Percentiles rank a stretch among this genome's conserved stretches.
Conservation (phyloP, 2,329 filamentous ascomycete species). For the Fusarium staphyleae region DNA sequence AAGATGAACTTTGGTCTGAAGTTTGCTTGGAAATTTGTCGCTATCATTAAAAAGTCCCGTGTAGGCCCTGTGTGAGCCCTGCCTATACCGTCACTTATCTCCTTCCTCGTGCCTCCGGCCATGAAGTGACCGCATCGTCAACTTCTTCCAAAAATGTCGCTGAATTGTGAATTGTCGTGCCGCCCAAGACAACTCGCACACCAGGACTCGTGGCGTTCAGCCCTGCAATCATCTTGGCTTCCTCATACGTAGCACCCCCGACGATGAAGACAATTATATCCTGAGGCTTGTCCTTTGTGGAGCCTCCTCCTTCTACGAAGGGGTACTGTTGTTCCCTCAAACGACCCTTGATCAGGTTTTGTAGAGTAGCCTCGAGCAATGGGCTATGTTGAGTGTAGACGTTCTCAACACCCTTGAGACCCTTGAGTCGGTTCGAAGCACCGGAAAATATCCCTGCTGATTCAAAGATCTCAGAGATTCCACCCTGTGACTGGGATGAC, state of each 20-base stretch:
- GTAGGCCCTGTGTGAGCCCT: not conserved
- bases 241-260: conserved; percentile 93
- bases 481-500: conserved; percentile 74
- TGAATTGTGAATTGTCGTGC: conserved; percentile 88
- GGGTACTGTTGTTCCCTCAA: conserved; percentile 88
- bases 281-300: conserved; percentile 93
- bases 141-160: conserved; percentile 89
- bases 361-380: conserved; percentile 82
- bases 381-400: conserved; percentile 98
- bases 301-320: conserved; percentile 86
- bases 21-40: conserved; percentile 5
- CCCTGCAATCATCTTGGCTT: conserved; percentile 94
- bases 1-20: not conserved
- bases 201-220: conserved; percentile 92
- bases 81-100: conserved; percentile 23
- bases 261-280: conserved; percentile 96
- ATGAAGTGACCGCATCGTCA: conserved; percentile 83
- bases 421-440: conserved; percentile 87
- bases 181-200: conserved; percentile 86
- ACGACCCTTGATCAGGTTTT: conserved; percentile 91
- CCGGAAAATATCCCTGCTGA: conserved; percentile 89
- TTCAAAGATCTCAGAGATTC: conserved; percentile 92
- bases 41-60: conserved; percentile 6
- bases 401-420: conserved; percentile 96
- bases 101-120: conserved; percentile 70